Percentiles rank a stretch among this genome's conserved stretches.
Evolutionary conservation across 805 yeast species (phyloP).

Genomic region (Spathaspora boniae): DNA sequence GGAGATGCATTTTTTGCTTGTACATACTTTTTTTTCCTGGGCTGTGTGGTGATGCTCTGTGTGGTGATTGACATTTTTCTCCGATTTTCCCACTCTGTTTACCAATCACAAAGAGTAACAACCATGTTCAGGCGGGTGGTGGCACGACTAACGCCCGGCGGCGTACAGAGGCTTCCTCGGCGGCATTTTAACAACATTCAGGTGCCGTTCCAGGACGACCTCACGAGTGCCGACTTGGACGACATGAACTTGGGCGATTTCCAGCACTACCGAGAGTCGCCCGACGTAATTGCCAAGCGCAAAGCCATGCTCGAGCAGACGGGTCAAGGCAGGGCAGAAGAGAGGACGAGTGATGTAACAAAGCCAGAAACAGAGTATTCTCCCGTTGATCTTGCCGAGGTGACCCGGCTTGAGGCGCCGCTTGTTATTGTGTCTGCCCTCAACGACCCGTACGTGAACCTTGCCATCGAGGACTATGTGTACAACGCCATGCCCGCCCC

Average conservation of each 20-base stretch:
- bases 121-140: constrained; percentile 1
- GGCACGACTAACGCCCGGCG: constrained; percentile 4
- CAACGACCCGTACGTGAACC: constrained; percentile 65
- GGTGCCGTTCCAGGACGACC: constrained; percentile 40
- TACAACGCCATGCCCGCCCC: constrained; percentile 59
- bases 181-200: too few relatives aligned
- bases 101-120: neutral
- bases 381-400: neutral
- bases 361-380: neutral
- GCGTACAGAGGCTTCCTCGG: too few relatives aligned
- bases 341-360: too few relatives aligned
- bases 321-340: too few relatives aligned
- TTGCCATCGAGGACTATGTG: constrained; percentile 79
- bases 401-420: constrained; percentile 28
- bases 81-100: neutral
- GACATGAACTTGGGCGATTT: constrained; percentile 36
- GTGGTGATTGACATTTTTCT: constrained; percentile 16
- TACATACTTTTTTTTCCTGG: neutral
- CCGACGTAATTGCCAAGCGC: constrained; percentile 21
- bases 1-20: neutral
- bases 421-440: constrained; percentile 56
- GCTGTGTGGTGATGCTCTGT: too few relatives aligned
- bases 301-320: constrained; percentile 8
- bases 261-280: constrained; percentile 33
- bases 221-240: constrained; percentile 30